A percentile compares a stretch with the other conserved stretches of the same genome.
These are phyloP conservation scores for Phylloporus arenicola DNA, from an alignment of 768 basidiomycete genomes.

Conservation along the genomic window DNA sequence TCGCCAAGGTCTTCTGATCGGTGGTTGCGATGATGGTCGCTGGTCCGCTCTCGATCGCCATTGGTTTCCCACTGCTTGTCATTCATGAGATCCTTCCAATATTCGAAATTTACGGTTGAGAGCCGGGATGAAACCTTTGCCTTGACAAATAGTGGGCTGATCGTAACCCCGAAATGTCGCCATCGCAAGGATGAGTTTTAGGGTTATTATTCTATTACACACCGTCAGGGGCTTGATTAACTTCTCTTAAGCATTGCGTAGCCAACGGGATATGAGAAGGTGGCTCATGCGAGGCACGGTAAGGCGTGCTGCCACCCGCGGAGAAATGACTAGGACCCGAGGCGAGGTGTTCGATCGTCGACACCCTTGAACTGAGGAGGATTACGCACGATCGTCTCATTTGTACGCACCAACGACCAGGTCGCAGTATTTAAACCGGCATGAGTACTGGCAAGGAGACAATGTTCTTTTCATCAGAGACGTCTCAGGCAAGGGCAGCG, in stretches of 20 bases:
- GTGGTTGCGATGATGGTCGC: neutral
- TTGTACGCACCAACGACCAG: neutral
- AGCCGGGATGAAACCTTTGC: neutral
- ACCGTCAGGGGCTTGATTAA: neutral
- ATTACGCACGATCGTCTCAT: slow-evolving; percentile 14
- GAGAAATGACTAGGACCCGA: neutral
- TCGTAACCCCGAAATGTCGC: neutral
- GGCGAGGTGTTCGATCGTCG: too few relatives aligned
- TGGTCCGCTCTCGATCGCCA: neutral
- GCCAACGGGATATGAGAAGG: neutral
- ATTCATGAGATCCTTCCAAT: neutral
- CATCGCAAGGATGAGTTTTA: neutral
- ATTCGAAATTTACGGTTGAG: neutral
- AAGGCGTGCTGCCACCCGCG: neutral
- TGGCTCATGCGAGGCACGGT: neutral
- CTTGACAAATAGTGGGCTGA: neutral
- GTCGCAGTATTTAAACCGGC: slow-evolving; percentile 9
- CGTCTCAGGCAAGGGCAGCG: neutral
- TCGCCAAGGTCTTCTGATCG: neutral
- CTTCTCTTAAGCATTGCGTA: slow-evolving; percentile 10
- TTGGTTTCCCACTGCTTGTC: neutral
- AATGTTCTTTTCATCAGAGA: slow-evolving; percentile 8
- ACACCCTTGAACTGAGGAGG: neutral
- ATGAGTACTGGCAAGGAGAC: neutral
- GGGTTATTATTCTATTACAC: neutral